Evolutionary conservation across 257 asterid species (phyloP), one percentile per base, ranked within the genome.

Genomic region (Lantana camara): DNA sequence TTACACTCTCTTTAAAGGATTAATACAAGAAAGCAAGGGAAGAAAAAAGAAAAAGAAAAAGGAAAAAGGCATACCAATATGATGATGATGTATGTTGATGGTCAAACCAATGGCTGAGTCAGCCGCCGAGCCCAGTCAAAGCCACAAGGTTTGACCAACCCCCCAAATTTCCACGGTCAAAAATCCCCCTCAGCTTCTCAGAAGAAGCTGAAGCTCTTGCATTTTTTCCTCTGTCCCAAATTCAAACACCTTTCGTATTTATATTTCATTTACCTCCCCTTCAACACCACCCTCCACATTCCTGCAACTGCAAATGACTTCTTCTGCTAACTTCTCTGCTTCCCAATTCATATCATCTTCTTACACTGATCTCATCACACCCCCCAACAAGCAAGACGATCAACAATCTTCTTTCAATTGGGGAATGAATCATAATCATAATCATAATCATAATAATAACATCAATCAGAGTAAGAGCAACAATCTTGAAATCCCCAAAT

Each of bases 41-140:
- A n/a, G n/a, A n/a, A n/a, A n/a, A n/a, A n/a, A n/a, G n/a, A 27
- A 27, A 27, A 27, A 5, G 32, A 27, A 27, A 27, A 27, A 27
- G 5, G 32, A 27, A 27, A 27, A n/a, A n/a, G n/a, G n/a, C n/a
- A n/a, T n/a, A n/a, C n/a, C n/a, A n/a, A n/a, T n/a, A n/a, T n/a
- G n/a, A n/a, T n/a, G n/a, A n/a, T n/a, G n/a, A n/a, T n/a, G n/a
- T n/a, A 16, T 15, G 7, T 12, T 44, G 16, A 48, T 48, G 3
- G 32, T 3, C 7, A 57, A 47, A 35, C 10, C 35, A 37, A 2
- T 22, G 51, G 52, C 3, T 40, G 80, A 82, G 22, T 78, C 49
- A 79, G 95, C 93, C 84, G 95, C 93, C 90, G 70, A 53, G 90
- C 68, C 3, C 70, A 50, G 96, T 86, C 93, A 86, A 82, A 84